phyloP scores from a whole-genome alignment of 75 land plant species.

The Azolla pinnata region DNA sequence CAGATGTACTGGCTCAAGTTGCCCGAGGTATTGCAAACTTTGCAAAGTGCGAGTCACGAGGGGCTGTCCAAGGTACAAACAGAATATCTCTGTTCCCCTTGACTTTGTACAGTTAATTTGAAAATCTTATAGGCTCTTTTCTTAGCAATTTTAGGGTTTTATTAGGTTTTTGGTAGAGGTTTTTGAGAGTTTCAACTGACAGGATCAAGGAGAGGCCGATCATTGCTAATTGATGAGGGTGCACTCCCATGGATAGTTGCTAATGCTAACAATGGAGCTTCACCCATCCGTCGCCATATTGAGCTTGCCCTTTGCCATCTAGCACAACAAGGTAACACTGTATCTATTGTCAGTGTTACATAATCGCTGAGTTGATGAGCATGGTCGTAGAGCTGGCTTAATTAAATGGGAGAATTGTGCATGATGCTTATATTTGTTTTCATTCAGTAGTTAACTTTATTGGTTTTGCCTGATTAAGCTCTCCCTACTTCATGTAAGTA shows the following conservation, averaged over 20 bases:
- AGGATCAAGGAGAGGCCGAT: constrained; percentile 50
- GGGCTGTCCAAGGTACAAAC: constrained; percentile 45
- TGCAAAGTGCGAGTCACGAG: constrained; percentile 72
- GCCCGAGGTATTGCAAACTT: constrained; percentile 74
- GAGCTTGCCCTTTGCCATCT: constrained; percentile 85
- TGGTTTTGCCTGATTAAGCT: too few species aligned
- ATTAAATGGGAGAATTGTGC: too few species aligned
- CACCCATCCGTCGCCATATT: constrained; percentile 69
- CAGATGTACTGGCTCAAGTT: constrained; percentile 67
- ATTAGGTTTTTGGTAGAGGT: not conserved
- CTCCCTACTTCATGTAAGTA: too few species aligned
- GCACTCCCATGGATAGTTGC: constrained; percentile 81
- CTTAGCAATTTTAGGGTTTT: too few species aligned
- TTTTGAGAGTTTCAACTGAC: not conserved
- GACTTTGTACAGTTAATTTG: too few species aligned
- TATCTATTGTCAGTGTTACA: too few species aligned
- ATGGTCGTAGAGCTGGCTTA: too few species aligned
- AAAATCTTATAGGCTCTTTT: too few species aligned
- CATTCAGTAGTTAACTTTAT: too few species aligned
- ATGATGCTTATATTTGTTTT: too few species aligned
- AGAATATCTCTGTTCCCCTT: too few species aligned
- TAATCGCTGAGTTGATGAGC: too few species aligned
- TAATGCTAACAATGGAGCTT: constrained; percentile 72
- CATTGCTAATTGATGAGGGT: constrained; percentile 72
- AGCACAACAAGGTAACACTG: constrained; percentile 83